phyloP scores from a whole-genome alignment of 164 flowering plant genomes.

The Stephania yunnanensis region DNA sequence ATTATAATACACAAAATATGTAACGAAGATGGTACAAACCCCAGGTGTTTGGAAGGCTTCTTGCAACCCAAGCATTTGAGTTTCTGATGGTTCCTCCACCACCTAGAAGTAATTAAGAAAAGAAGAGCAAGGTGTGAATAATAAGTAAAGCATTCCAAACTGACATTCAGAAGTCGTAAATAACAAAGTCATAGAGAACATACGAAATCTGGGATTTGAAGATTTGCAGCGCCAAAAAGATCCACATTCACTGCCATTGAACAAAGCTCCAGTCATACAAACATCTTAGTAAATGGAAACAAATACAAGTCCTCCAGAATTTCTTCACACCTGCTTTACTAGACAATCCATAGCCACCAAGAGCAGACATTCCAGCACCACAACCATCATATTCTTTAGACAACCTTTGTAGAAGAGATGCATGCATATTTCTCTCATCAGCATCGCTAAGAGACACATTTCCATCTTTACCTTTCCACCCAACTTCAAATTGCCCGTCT shows the following conservation, averaged over 20 bases:
- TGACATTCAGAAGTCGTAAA: not conserved
- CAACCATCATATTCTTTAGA: constrained; percentile 41
- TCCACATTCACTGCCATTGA: constrained; percentile 1
- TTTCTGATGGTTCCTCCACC: constrained; percentile 49
- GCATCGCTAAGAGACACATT: constrained; percentile 21
- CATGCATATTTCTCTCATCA: constrained; percentile 35
- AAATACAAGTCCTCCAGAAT: not conserved
- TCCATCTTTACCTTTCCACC: constrained; percentile 41
- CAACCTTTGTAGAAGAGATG: constrained; percentile 43
- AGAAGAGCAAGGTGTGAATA: not conserved
- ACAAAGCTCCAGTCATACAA: not conserved
- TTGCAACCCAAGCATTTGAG: constrained; percentile 39
- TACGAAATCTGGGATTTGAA: constrained; percentile 56
- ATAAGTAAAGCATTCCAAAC: not conserved
- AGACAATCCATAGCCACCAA: constrained; percentile 50
- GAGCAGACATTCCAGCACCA: constrained; percentile 29
- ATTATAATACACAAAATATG: constrained; percentile 1
- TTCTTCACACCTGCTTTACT: constrained; percentile 48
- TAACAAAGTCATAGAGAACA: constrained; percentile 15
- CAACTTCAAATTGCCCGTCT: constrained; percentile 44
- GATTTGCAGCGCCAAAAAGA: constrained; percentile 33
- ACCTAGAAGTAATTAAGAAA: constrained; percentile 23
- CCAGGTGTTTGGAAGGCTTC: constrained; percentile 67
- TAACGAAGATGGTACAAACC: constrained; percentile 30
- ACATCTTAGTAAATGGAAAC: not conserved